phyloP scores from a whole-genome alignment of 2,329 filamentous ascomycete genomes.

The Blastomyces emzantsi region DNA sequence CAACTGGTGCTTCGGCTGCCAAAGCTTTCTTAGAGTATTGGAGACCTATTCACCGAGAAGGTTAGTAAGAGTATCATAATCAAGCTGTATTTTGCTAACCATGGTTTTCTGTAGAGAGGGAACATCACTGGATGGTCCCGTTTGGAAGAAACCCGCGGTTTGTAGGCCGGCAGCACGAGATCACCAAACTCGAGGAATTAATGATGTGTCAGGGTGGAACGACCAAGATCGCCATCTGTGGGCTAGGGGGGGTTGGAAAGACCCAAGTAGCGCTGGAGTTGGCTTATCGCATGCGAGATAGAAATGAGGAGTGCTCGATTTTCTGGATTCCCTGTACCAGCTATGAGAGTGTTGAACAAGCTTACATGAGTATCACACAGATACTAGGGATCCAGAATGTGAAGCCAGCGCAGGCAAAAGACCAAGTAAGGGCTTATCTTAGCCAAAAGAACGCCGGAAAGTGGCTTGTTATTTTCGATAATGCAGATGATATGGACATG shows the following conservation, averaged over 20 bases:
- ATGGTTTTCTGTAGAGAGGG: neutral
- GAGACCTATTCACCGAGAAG: neutral
- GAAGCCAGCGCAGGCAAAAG: neutral
- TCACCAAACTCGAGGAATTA: neutral
- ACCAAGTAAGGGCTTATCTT: constrained; percentile 11
- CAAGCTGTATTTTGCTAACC: neutral
- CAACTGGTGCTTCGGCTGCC: neutral
- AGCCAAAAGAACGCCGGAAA: constrained; percentile 11
- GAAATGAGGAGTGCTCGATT: constrained; percentile 18
- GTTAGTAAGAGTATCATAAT: neutral
- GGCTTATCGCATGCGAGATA: constrained; percentile 19
- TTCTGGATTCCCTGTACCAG: constrained; percentile 23
- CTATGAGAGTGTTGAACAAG: constrained; percentile 19
- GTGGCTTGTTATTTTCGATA: constrained; percentile 24
- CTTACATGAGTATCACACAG: constrained; percentile 16
- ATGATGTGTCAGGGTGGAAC: no score
- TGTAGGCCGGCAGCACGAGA: neutral
- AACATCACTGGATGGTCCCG: neutral
- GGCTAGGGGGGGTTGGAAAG: constrained; percentile 24
- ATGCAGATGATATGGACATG: constrained; percentile 21
- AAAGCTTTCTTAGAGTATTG: constrained; percentile 3
- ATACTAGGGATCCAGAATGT: constrained; percentile 13
- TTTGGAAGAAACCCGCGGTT: neutral
- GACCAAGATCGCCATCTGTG: constrained; percentile 17
- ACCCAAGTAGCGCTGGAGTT: constrained; percentile 24